Evolutionary conservation across 2,329 filamentous ascomycete genomes (phyloP).

Genomic region (Byssothecium circinans): DNA sequence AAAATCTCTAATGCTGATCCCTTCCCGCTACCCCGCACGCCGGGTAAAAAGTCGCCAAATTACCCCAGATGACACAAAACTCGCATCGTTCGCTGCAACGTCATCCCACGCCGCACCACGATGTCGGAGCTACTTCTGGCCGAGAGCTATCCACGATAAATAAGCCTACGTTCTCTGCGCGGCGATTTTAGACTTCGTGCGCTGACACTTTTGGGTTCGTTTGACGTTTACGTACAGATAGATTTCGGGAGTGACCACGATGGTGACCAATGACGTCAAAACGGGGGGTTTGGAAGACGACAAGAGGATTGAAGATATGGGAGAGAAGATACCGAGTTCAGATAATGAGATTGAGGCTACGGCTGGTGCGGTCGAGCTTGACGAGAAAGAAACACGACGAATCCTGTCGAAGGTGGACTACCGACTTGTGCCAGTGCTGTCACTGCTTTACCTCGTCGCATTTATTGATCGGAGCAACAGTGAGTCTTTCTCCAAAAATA

Average conservation of each 20-base stretch:
- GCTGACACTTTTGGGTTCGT: too few species aligned
- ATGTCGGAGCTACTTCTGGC: too few species aligned
- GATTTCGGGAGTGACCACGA: neutral
- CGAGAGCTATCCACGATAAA: too few species aligned
- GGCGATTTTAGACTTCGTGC: too few species aligned
- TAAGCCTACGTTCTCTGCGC: too few species aligned
- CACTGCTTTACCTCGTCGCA: constrained; percentile 39
- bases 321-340: constrained; percentile 27
- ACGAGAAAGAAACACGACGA: constrained; percentile 29
- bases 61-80: too few species aligned
- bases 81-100: too few species aligned
- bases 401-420: constrained; percentile 42
- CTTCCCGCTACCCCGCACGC: neutral
- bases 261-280: constrained; percentile 19
- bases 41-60: neutral
- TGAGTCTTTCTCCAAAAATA: constrained; percentile 8
- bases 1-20: neutral
- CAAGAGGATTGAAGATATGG: constrained; percentile 26
- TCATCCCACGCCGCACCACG: too few species aligned
- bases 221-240: too few species aligned
- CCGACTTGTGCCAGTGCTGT: constrained; percentile 32
- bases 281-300: constrained; percentile 13
- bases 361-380: constrained; percentile 22
- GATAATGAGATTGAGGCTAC: constrained; percentile 32
- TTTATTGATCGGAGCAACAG: constrained; percentile 40